Base-by-base conservation (phyloP, 805 yeast species). In the Metschnikowia peoriensis region DNA sequence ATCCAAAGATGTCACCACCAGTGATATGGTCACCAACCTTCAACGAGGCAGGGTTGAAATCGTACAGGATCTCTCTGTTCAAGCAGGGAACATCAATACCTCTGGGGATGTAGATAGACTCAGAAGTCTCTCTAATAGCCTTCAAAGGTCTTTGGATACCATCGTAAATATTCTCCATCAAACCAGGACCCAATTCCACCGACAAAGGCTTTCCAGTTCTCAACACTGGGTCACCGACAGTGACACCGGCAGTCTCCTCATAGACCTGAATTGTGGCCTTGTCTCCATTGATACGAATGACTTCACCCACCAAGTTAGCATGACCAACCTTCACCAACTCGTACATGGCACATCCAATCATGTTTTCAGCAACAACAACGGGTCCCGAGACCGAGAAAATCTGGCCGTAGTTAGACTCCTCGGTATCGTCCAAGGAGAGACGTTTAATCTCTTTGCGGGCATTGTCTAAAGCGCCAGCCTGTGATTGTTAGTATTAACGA, bases 311-410 rank as follows among this genome's bases (percentile, higher is more conserved):
- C 69, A 94, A 82, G 71, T 82, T 89, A 64, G 89, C 96, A 72
- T 94, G 98, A 63, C 99, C 98, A 60, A 94, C 99, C 72, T 86
- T 91, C 66, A 93, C 99, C 73, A 94, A 81, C 72, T 94, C 99
- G 81, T 94, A 93, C 99, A 94, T 94, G 65, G 98, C 97, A 83
- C 97, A 90, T 58, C 99, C 99, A 75, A 92, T 89, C 98, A 94
- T 91, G 78, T 94, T 88, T 75, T 94, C 98, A 46, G 99, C 99
- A 46, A 94, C 86, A 49, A 94, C 88, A 64, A 94, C 99, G 28
- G 99, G 98, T 66, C 99, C 99, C 17, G 98, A 92, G 46, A 94
- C 97, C 34, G 97, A 90, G 76, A 84, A 92, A 65, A 94, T 88
- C 61, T 81, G 85, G 52, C 97, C 99, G 71, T 89, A 89, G 60